These are phyloP conservation scores for Apostasia shenzhenica DNA, from an alignment of 106 monocot genomes.

Conservation along the genomic window DNA sequence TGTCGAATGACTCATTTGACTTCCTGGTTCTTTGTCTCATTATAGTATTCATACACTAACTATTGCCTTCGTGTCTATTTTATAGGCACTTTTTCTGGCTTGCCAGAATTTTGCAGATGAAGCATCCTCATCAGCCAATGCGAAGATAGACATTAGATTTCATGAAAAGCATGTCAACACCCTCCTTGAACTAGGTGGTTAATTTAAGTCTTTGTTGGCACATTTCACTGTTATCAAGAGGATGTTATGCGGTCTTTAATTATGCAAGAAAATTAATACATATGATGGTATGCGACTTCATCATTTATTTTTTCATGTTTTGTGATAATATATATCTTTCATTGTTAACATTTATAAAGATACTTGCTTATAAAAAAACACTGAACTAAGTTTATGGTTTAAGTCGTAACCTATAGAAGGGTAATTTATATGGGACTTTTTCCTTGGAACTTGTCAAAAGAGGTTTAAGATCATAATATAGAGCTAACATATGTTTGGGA, in stretches of 20 bases:
- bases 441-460: too few species aligned
- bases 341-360: too few species aligned
- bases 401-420: too few species aligned
- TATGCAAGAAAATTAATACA: too few species aligned
- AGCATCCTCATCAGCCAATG: slow-evolving; percentile 11
- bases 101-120: slow-evolving; percentile 60
- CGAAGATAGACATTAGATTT: slow-evolving; percentile 46
- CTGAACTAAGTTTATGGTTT: too few species aligned
- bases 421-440: too few species aligned
- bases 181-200: slow-evolving; percentile 64
- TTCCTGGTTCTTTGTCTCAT: not conserved
- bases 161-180: slow-evolving; percentile 32
- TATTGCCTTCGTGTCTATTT: slow-evolving; percentile 3
- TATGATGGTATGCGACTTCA: too few species aligned
- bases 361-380: too few species aligned
- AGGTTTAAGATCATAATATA: too few species aligned
- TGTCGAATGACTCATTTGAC: not conserved
- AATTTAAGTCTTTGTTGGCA: not conserved
- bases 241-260: not conserved
- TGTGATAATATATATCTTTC: too few species aligned
- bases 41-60: not conserved
- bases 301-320: too few species aligned
- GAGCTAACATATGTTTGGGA: too few species aligned
- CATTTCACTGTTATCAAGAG: not conserved
- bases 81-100: slow-evolving; percentile 82